A percentile compares a stretch with the other conserved stretches of the same genome.
Evolutionary conservation across 345 rosid genomes (phyloP).

Genomic region (Eucalyptus coolabah): DNA sequence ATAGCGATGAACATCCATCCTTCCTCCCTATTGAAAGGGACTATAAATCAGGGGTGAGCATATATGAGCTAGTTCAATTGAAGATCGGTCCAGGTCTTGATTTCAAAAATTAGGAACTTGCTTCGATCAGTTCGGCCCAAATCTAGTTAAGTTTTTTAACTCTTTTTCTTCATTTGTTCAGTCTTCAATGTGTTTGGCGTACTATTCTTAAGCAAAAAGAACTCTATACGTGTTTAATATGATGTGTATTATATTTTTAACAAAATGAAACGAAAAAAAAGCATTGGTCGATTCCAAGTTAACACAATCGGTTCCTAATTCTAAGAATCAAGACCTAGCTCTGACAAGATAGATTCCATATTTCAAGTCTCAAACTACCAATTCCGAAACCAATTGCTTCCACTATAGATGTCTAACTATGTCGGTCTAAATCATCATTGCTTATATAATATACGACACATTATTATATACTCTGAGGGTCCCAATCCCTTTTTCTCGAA

Average conservation of each 20-base stretch:
- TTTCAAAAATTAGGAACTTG: not conserved
- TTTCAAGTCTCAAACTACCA: not conserved
- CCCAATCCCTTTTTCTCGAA: not conserved
- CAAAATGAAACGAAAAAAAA: not conserved
- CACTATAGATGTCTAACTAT: not conserved
- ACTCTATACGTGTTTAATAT: not conserved
- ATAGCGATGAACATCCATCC: not conserved
- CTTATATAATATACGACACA: accelerated
- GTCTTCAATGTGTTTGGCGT: no score
- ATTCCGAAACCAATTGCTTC: not conserved
- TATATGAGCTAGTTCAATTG: not conserved
- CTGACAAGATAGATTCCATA: accelerated
- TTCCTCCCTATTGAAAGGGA: not conserved
- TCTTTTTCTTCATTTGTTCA: not conserved
- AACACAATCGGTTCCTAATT: not conserved
- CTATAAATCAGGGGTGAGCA: not conserved
- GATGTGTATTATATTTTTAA: not conserved
- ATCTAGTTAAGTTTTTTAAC: not conserved
- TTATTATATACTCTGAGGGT: not conserved
- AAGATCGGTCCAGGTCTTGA: accelerated
- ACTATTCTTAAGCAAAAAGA: not conserved
- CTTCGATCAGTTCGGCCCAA: not conserved
- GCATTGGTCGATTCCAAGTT: accelerated
- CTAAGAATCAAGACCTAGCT: accelerated
- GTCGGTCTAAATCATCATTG: not conserved